phyloP scores from a whole-genome alignment of 2,329 filamentous ascomycete species.

The Paracoccidioides brasiliensis region DNA sequence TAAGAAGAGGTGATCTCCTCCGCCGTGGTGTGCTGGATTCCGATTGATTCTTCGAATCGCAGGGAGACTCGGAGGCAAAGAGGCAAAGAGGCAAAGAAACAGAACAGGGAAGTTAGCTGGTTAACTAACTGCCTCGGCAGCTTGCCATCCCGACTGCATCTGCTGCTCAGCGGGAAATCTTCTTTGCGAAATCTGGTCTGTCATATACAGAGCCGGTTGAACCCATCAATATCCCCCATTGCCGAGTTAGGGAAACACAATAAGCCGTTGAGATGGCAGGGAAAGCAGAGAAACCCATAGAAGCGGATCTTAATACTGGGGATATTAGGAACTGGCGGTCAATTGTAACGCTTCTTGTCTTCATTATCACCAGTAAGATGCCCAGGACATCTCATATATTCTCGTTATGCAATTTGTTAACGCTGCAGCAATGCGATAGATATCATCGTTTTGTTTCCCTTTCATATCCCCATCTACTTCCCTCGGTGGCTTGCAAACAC shows the following conservation, averaged over 20 bases:
- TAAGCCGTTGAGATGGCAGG: background rate
- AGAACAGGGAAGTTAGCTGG: no score
- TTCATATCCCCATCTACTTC: conserved; percentile 49
- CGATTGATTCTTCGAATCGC: background rate
- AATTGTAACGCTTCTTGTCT: conserved; percentile 56
- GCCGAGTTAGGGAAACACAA: background rate
- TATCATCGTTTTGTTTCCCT: conserved; percentile 55
- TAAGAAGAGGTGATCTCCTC: background rate
- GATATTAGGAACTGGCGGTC: conserved; percentile 54
- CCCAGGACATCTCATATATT: background rate
- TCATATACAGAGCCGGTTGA: background rate
- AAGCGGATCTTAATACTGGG: conserved; percentile 34
- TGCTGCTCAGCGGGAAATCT: background rate
- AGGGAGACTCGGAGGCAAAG: background rate
- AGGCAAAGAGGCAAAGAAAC: background rate
- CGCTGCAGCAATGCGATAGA: conserved; percentile 33
- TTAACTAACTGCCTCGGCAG: background rate
- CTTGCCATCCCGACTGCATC: background rate
- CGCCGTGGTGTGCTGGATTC: background rate
- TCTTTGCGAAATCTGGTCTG: background rate
- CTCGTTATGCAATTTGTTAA: conserved; percentile 1
- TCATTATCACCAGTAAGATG: conserved; percentile 55
- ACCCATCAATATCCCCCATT: background rate
- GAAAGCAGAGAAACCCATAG: background rate
- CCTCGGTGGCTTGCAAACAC: conserved; percentile 39